Evolutionary conservation across 371 early-diverging fungal genomes (phyloP), one percentile per base, ranked within the genome.

Genomic region (Catenaria anguillulae): DNA sequence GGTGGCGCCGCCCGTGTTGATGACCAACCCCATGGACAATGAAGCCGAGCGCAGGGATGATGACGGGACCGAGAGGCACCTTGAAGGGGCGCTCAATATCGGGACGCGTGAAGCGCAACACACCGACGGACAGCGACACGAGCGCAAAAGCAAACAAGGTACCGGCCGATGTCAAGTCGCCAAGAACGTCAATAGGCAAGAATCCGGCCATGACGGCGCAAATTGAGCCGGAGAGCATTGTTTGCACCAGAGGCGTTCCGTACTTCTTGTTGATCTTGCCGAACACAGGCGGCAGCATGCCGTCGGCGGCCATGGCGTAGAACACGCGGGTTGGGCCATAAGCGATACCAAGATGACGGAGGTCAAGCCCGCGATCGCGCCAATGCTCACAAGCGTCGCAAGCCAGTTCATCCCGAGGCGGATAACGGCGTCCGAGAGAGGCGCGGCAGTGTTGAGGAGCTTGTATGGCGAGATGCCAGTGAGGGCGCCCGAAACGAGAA

Each of bases 231-330:
- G 84, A 70, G 17, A 83, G 71, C 35, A 85, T 54, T 0, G 87
- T 89, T 26, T 88, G 73, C 12, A 85, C 63, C 55, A 82, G 82
- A 15, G 93, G 91, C 0, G 89, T 90, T 69, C 80, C 72, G 72
- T 77, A 80, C 0, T 65, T 69, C 21, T 78, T 76, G 64, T 84
- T 79, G 26, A 89, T 69, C 33, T 77, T 78, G 56, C 82, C 77
- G 65, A 91, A 85, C 33, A 77, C 60, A 12, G 73, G 60, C 4
- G 92, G 92, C 21, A 91, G 72, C 33, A 91, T 72, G 13, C 92
- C 92, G 71, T 91, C 92, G 48, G 76, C 69, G 26, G 92, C 87
- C 92, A 93, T 92, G 33, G 87, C 73, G 60, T 82, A 40, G 40
- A 40, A 40, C 10, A 40, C 17, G n/a, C n/a, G n/a, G 63, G 36